Evolutionary conservation across 108 stramenopile species (phyloP).

Genomic region (Stephanodiscus triporus): DNA sequence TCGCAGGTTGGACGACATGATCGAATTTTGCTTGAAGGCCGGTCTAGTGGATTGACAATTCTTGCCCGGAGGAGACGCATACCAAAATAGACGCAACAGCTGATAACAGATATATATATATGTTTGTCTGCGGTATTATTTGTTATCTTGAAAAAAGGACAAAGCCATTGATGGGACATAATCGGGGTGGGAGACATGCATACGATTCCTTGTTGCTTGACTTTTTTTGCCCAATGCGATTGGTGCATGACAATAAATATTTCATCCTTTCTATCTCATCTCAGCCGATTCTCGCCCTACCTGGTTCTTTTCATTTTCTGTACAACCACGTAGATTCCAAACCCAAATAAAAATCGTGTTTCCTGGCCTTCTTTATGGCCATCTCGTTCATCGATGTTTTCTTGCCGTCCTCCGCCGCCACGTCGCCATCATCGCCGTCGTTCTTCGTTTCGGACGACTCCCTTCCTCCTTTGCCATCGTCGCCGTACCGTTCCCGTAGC

Average conservation of each 20-base stretch:
- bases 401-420: slow-evolving; percentile 3
- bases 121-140: too few species aligned
- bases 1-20: slow-evolving; percentile 60
- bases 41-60: slow-evolving; percentile 64
- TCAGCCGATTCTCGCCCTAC: too few species aligned
- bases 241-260: neutral
- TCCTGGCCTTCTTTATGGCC: slow-evolving; percentile 74
- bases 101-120: too few species aligned
- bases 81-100: neutral
- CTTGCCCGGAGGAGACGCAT: neutral
- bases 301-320: slow-evolving; percentile 39
- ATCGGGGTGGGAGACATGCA: neutral
- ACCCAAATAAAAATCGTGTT: slow-evolving; percentile 80
- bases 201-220: too few species aligned
- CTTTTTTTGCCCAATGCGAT: neutral
- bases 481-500: slow-evolving; percentile 34
- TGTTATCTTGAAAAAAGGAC: neutral
- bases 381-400: slow-evolving; percentile 28
- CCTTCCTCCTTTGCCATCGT: neutral
- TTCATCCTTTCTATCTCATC: neutral
- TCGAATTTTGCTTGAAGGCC: slow-evolving; percentile 72
- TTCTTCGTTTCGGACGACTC: neutral
- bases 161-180: neutral
- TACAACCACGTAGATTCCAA: slow-evolving; percentile 73
- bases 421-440: neutral